These are phyloP conservation scores for Inonotus obliquus DNA, from an alignment of 1,284 basidiomycete species.

Conservation along the genomic window DNA sequence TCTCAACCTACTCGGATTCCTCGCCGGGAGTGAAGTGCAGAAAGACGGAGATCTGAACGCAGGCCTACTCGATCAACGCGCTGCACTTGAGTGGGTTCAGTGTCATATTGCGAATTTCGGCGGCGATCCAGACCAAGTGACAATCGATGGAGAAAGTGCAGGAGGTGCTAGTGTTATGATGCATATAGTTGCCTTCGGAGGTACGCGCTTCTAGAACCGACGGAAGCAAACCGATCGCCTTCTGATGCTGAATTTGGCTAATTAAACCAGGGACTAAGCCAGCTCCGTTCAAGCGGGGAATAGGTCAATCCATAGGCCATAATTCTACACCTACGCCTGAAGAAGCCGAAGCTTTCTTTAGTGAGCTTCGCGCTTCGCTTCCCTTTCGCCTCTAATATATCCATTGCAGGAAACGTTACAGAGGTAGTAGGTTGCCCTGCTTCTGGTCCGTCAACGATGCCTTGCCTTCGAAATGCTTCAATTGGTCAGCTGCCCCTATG, in stretches of 20 bases:
- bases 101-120: slow-evolving; percentile 40
- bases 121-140: slow-evolving; percentile 37
- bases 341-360: slow-evolving; percentile 32
- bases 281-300: slow-evolving; percentile 35
- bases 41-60: slow-evolving; percentile 36
- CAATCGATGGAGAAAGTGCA: slow-evolving; percentile 43
- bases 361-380: slow-evolving; percentile 21
- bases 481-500: slow-evolving; percentile 25
- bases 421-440: slow-evolving; percentile 32
- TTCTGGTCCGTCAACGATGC: slow-evolving; percentile 27
- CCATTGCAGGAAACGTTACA: slow-evolving; percentile 29
- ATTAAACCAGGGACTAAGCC: slow-evolving; percentile 29
- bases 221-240: slow-evolving; percentile 1
- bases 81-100: slow-evolving; percentile 44
- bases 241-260: not conserved
- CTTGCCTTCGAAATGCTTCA: slow-evolving; percentile 37
- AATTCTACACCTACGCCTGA: slow-evolving; percentile 31
- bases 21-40: slow-evolving; percentile 35
- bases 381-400: slow-evolving; percentile 14
- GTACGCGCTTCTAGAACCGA: slow-evolving; percentile 20
- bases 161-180: slow-evolving; percentile 40
- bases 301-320: slow-evolving; percentile 41
- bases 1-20: slow-evolving; percentile 50
- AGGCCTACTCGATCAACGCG: slow-evolving; percentile 43
- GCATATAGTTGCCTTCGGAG: slow-evolving; percentile 40